phyloP scores from a whole-genome alignment of 345 rosid genomes.

The Gossypium turneri region DNA sequence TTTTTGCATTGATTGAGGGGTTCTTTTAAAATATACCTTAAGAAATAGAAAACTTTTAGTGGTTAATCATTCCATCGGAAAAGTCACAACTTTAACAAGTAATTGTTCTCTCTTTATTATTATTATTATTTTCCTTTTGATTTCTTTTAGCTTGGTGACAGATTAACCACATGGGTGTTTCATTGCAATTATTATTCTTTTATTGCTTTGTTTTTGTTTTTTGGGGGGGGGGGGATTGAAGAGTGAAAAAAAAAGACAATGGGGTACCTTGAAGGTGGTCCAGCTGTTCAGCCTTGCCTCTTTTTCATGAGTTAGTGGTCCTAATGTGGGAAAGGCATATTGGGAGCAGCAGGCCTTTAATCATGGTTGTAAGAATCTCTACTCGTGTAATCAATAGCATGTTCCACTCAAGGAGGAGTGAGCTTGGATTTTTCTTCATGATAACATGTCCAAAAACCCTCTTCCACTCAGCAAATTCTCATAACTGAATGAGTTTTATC shows the following conservation, averaged over 20 bases:
- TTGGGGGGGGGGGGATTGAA: not conserved
- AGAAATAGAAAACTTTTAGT: not conserved
- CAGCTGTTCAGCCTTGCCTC: constrained; percentile 25
- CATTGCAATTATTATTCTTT: constrained; percentile 10
- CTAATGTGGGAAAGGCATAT: constrained; percentile 29
- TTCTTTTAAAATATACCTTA: not conserved
- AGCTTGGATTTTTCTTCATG: not conserved
- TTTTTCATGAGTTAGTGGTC: constrained; percentile 44
- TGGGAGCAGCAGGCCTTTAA: constrained; percentile 21
- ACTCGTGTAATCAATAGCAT: constrained; percentile 17
- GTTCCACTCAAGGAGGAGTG: constrained; percentile 10
- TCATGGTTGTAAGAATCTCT: constrained; percentile 31
- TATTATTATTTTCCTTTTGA: not conserved
- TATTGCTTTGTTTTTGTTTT: constrained; percentile 1
- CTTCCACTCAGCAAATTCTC: not conserved
- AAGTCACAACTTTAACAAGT: constrained; percentile 8
- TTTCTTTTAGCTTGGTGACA: constrained; percentile 9
- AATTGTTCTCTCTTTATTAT: not conserved
- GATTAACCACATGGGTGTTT: constrained; percentile 27
- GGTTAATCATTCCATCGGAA: constrained; percentile 7
- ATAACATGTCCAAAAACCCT: not conserved
- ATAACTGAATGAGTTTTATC: not conserved
- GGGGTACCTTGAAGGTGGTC: constrained; percentile 32
- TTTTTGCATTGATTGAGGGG: not conserved
- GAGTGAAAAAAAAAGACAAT: not conserved